Conservation (phyloP, 2,329 filamentous ascomycete species). For the Cadophora sp. region DNA sequence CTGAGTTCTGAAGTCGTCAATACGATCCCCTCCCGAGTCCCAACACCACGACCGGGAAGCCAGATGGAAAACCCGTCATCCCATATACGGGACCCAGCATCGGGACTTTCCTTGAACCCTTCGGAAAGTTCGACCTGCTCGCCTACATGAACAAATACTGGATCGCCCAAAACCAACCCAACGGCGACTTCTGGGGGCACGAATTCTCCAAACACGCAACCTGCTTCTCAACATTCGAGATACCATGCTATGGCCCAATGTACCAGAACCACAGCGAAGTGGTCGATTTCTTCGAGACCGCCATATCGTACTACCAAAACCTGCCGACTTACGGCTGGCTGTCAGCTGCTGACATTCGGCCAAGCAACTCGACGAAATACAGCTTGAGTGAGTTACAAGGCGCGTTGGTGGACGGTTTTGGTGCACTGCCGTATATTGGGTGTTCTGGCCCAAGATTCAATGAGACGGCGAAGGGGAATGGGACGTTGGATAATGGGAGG, state of each 20-base stretch:
- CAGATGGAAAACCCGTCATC: constrained; percentile 59
- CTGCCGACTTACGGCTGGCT: constrained; percentile 69
- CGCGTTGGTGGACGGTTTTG: constrained; percentile 57
- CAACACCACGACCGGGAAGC: constrained; percentile 66
- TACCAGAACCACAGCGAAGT: constrained; percentile 64
- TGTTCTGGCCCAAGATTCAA: constrained; percentile 68
- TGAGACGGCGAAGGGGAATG: constrained; percentile 61
- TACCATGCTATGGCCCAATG: constrained; percentile 66
- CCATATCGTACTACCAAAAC: constrained; percentile 61
- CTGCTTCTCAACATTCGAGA: constrained; percentile 70
- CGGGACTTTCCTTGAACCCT: constrained; percentile 62
- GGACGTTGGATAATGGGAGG: constrained; percentile 59
- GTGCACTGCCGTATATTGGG: constrained; percentile 64
- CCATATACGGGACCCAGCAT: constrained; percentile 65
- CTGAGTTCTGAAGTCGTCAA: constrained; percentile 53
- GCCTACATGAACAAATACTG: constrained; percentile 72
- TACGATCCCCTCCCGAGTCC: constrained; percentile 67
- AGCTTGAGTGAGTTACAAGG: constrained; percentile 58
- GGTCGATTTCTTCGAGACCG: constrained; percentile 67
- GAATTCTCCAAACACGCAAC: constrained; percentile 74
- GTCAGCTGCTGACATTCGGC: constrained; percentile 57
- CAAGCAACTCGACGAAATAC: constrained; percentile 65
- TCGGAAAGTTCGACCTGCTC: constrained; percentile 65
- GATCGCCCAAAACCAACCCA: constrained; percentile 63
- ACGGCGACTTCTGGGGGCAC: constrained; percentile 68